Evolutionary conservation across 345 rosid species (phyloP).

Genomic region (Sonneratia alba): DNA sequence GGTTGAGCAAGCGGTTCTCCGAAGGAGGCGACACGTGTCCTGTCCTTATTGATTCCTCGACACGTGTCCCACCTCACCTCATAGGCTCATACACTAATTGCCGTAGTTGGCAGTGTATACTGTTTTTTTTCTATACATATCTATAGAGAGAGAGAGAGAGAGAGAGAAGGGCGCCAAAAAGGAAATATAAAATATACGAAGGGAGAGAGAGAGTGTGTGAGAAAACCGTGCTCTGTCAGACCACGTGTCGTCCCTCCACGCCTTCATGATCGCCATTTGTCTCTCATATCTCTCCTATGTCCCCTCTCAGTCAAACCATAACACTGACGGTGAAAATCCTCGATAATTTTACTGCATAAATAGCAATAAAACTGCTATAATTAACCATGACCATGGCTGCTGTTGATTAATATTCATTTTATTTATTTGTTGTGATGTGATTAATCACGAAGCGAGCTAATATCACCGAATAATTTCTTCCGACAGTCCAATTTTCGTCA

Average conservation of each 20-base stretch:
- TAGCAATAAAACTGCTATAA: too few relatives aligned
- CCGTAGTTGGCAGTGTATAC: not conserved
- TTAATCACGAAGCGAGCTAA: too few relatives aligned
- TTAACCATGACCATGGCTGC: too few relatives aligned
- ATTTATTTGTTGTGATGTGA: too few relatives aligned
- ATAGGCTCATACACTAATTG: constrained; percentile 15
- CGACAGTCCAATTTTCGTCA: too few relatives aligned
- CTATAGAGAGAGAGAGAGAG: not conserved
- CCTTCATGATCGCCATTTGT: constrained; percentile 57
- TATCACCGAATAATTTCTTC: too few relatives aligned
- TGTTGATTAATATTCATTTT: too few relatives aligned
- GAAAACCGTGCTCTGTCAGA: constrained; percentile 17
- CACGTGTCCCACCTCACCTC: constrained; percentile 24
- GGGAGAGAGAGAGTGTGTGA: not conserved
- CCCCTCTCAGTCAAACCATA: not conserved
- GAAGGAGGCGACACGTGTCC: constrained; percentile 22
- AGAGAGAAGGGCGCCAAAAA: not conserved
- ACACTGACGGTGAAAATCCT: too few relatives aligned
- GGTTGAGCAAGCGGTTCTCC: constrained; percentile 16
- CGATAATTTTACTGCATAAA: too few relatives aligned
- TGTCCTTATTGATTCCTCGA: not conserved
- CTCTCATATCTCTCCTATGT: not conserved
- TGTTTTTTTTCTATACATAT: not conserved
- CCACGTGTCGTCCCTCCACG: constrained; percentile 56
- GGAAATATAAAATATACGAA: not conserved